Conservation (phyloP, 495 filamentous ascomycete species). For the Penicillium daleae region DNA sequence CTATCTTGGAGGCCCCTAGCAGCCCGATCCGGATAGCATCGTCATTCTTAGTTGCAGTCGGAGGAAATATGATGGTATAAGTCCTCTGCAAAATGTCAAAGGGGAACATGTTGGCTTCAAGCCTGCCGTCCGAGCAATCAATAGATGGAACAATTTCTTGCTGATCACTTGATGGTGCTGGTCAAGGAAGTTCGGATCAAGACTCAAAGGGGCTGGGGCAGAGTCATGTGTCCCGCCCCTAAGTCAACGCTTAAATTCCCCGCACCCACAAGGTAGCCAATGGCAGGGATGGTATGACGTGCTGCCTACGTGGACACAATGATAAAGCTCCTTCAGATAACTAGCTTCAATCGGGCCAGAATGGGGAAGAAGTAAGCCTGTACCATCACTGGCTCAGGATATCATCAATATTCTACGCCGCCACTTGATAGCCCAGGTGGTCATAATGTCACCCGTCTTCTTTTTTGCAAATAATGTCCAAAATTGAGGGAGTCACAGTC, state of each 20-base stretch:
- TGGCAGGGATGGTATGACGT: neutral
- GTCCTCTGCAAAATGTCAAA: neutral
- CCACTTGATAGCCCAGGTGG: too few species aligned
- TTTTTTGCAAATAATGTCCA: too few species aligned
- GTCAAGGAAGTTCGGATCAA: neutral
- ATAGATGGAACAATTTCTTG: neutral
- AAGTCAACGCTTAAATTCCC: neutral
- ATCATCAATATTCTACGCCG: neutral
- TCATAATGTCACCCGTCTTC: too few species aligned
- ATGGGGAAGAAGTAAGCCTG: neutral
- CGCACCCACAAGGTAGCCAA: neutral
- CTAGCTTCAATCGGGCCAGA: neutral
- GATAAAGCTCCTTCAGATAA: neutral
- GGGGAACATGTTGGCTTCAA: neutral
- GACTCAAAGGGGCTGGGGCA: neutral
- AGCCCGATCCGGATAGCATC: slow-evolving; percentile 38
- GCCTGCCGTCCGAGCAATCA: neutral
- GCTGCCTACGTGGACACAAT: neutral
- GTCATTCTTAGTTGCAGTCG: slow-evolving; percentile 21
- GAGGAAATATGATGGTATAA: slow-evolving; percentile 13
- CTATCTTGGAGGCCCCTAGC: slow-evolving; percentile 38
- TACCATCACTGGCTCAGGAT: neutral
- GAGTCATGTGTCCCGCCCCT: neutral
- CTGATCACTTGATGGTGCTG: neutral
- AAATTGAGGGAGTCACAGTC: too few species aligned